These are phyloP conservation scores for Phoma sp. DNA, from an alignment of 2,329 filamentous ascomycete species.

Conservation along the genomic window DNA sequence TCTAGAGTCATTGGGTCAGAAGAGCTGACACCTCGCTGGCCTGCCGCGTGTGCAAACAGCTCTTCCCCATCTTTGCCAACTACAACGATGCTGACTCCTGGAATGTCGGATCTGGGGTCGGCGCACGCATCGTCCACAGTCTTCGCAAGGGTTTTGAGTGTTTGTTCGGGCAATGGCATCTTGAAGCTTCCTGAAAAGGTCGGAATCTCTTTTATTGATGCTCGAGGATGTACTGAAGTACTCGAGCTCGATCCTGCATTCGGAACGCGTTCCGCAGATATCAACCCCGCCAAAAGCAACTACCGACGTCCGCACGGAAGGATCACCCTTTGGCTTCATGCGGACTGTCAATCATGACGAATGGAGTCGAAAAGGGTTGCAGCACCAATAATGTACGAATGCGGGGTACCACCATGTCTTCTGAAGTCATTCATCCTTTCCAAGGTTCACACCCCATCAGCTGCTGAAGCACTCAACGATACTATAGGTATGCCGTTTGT, in stretches of 20 bases:
- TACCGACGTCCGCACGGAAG: constrained; percentile 4
- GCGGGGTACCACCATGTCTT: not conserved
- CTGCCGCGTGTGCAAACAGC: constrained; percentile 50
- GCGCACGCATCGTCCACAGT: constrained; percentile 29
- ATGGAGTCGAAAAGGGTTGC: not conserved
- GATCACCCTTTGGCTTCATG: not conserved
- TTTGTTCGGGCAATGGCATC: constrained; percentile 21
- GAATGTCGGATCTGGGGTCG: constrained; percentile 37
- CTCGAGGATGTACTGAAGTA: not conserved
- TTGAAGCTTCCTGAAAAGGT: not conserved
- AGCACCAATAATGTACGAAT: not conserved
- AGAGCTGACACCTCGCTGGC: constrained; percentile 46
- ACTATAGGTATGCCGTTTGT: no score
- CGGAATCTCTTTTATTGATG: no score
- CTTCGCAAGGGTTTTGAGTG: constrained; percentile 16
- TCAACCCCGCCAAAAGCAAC: not conserved
- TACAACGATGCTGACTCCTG: constrained; percentile 52
- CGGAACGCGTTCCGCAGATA: not conserved
- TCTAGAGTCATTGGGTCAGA: constrained; percentile 64
- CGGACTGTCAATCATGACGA: not conserved
- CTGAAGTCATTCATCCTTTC: not conserved
- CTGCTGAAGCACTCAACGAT: no score
- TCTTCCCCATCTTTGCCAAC: constrained; percentile 52
- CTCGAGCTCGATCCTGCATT: not conserved
- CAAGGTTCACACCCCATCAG: no score